Percentiles rank a stretch among this genome's conserved stretches.
Evolutionary conservation across 2,329 filamentous ascomycete genomes (phyloP).

Genomic region (Neonectria faginata): DNA sequence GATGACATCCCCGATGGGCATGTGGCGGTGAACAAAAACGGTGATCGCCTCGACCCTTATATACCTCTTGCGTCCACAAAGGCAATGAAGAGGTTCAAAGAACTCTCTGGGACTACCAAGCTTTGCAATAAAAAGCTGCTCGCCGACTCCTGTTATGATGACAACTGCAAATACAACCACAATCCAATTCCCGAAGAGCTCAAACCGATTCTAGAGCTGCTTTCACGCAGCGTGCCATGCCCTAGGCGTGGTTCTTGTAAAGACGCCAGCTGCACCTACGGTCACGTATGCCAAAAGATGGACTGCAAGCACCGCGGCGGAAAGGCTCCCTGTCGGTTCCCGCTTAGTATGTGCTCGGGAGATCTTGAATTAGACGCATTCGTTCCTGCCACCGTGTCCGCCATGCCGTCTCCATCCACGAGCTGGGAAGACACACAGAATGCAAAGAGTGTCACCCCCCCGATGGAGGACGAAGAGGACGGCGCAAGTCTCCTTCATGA

Average conservation of each 20-base stretch:
- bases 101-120: conserved; percentile 25
- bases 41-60: conserved; percentile 38
- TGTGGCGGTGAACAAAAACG: conserved; percentile 31
- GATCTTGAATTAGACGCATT: conserved; percentile 25
- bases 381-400: conserved; percentile 5
- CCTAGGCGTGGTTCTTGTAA: conserved; percentile 31
- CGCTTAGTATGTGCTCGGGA: conserved; percentile 25
- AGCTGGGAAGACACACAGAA: conserved; percentile 31
- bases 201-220: conserved; percentile 28
- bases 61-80: conserved; percentile 24
- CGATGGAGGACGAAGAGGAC: neutral
- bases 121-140: conserved; percentile 41
- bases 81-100: conserved; percentile 29
- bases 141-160: conserved; percentile 30
- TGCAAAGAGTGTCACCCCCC: neutral
- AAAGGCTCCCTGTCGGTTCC: conserved; percentile 37
- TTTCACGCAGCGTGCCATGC: conserved; percentile 38
- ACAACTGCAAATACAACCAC: conserved; percentile 38
- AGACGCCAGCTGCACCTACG: conserved; percentile 32
- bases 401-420: conserved; percentile 27
- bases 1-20: conserved; percentile 30
- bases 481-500: neutral
- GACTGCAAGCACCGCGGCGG: conserved; percentile 39
- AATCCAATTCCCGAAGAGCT: conserved; percentile 33
- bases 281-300: conserved; percentile 38